phyloP scores from a whole-genome alignment of 495 filamentous ascomycete species.

The Patellaria atrata region DNA sequence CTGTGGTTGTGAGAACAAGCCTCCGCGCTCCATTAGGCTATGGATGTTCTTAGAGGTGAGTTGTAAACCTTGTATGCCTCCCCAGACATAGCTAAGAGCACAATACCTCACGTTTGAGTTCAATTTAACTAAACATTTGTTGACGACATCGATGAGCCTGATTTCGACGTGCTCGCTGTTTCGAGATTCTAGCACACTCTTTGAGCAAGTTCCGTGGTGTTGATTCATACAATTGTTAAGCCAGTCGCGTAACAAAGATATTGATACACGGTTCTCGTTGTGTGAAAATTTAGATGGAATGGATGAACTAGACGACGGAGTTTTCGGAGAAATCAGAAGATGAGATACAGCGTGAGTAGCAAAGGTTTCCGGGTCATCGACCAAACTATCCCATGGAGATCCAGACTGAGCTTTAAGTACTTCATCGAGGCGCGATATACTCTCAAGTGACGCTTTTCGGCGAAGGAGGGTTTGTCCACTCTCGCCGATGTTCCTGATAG shows the following conservation, averaged over 20 bases:
- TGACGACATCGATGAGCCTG: slow-evolving; percentile 4
- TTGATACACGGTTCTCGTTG: not conserved
- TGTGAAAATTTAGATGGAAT: not conserved
- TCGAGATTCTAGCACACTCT: not conserved
- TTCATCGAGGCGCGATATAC: no score
- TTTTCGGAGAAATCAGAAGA: no score
- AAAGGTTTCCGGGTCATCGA: no score
- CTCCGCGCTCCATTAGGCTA: not conserved
- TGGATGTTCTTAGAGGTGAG: slow-evolving; percentile 1
- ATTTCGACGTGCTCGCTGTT: slow-evolving; percentile 2
- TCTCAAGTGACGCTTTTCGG: no score
- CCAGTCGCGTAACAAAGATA: slow-evolving; percentile 1
- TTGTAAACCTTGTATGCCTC: not conserved
- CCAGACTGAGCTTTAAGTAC: no score
- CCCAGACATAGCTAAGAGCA: slow-evolving; percentile 5
- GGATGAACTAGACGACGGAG: no score
- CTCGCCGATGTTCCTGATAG: no score
- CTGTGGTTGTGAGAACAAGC: not conserved
- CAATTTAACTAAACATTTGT: slow-evolving; percentile 4
- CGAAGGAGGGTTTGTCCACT: no score
- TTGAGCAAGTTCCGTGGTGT: not conserved
- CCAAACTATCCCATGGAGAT: no score
- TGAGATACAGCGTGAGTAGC: no score
- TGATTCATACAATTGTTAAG: not conserved
- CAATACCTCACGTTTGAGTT: not conserved